Evolutionary conservation across 306 rosid genomes (phyloP), one percentile per base, ranked within the genome.

Genomic region (Fragaria ananassa): DNA sequence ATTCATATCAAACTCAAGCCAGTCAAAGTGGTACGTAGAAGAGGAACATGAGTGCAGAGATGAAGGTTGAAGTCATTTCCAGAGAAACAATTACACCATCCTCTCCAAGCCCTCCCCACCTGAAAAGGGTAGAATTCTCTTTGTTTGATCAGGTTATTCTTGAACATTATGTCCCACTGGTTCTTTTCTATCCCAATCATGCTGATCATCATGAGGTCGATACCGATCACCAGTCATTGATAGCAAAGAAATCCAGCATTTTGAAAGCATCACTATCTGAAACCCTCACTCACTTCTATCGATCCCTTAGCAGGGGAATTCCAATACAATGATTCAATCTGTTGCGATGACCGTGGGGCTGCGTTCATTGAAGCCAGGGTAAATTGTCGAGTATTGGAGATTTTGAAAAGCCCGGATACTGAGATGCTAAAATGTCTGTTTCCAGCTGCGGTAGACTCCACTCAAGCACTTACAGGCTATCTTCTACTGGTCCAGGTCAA

Each of bases 401-500:
- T 81, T 35, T 44, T 84, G 34, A 31, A 46, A 21, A 49, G 61
- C 1, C 76, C 80, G 0, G 17, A 68, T 14, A 2, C 2, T 4
- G 80, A 61, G 29, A 14, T 18, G 2, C 51, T 70, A 39, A 15
- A 37, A 6, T 46, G 14, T 4, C 47, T 84, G 41, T n/a, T 81
- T 75, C 70, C 79, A 9, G 10, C 45, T 51, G 64, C 21, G 2
- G 4, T 34, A 6, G 2, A 3, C 5, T 69, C 57, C 37, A 14
- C 41, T 0, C 57, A 6, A 23, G 57, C 2, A 45, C 2, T 2
- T 3, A 10, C 63, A 11, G 76, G 60, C 25, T n/a, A 79, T 74
- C 84, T 79, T 47, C 57, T 81, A 10, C 69, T 68, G 4, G 46
- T 83, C 68, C 89, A 86, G 46, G 84, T 74, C 2, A 87, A 75